A percentile compares a stretch with the other conserved stretches of the same genome.
These are phyloP conservation scores for Clitoria ternatea DNA, from an alignment of 306 rosid species.

Conservation along the genomic window DNA sequence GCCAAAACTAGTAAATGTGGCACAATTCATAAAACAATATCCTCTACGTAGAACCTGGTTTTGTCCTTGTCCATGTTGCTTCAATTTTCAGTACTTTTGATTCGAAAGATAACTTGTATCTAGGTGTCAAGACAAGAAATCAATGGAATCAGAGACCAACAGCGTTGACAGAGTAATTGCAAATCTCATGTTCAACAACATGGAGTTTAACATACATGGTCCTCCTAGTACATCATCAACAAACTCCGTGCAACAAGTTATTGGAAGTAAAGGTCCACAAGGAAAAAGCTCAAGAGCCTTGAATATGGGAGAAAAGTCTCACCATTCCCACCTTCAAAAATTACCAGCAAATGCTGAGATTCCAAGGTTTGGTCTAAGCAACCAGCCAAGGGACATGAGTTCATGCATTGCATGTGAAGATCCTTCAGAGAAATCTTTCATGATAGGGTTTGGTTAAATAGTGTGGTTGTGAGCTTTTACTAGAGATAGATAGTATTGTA, in stretches of 20 bases:
- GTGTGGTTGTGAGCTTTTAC: background rate
- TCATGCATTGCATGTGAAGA: background rate
- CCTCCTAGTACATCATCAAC: conserved; percentile 23
- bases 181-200: conserved; percentile 54
- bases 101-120: conserved; percentile 2
- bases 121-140: conserved; percentile 34
- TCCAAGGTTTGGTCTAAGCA: conserved; percentile 22
- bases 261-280: background rate
- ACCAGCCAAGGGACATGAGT: background rate
- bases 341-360: conserved; percentile 28
- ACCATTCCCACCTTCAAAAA: background rate
- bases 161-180: conserved; percentile 56
- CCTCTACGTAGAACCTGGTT: background rate
- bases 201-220: conserved; percentile 27
- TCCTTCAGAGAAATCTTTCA: conserved; percentile 3
- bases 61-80: background rate
- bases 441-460: conserved; percentile 22
- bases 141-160: conserved; percentile 47
- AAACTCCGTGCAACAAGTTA: conserved; percentile 20
- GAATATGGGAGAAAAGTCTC: background rate
- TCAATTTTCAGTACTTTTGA: conserved; percentile 7
- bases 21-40: background rate
- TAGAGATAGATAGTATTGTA: too few relatives aligned
- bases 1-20: background rate
- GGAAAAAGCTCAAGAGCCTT: background rate